These are phyloP conservation scores for Botrytis cinerea DNA, from an alignment of 2,329 filamentous ascomycete genomes.

Conservation along the genomic window DNA sequence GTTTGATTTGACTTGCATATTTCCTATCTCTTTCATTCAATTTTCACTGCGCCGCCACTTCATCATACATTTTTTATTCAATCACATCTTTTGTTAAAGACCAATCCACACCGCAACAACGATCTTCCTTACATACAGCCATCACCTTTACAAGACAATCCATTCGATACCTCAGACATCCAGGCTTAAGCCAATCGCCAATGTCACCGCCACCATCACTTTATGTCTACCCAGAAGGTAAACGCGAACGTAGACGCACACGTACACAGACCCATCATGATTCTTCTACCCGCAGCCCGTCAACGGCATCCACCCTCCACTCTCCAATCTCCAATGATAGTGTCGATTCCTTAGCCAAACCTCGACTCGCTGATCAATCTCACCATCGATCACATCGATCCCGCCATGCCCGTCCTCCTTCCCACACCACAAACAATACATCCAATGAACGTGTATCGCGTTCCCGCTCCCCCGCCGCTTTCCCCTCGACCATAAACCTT, in stretches of 20 bases:
- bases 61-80: neutral
- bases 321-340: neutral
- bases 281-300: neutral
- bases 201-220: conserved; percentile 15
- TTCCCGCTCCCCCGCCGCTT: neutral
- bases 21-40: neutral
- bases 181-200: conserved; percentile 4
- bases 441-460: neutral
- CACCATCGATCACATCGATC: conserved; percentile 7
- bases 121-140: neutral
- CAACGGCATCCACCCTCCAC: conserved; percentile 13
- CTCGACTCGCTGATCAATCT: neutral
- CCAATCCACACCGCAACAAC: conserved; percentile 7
- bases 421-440: neutral
- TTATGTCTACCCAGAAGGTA: neutral
- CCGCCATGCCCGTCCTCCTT: neutral
- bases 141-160: neutral
- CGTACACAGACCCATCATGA: neutral
- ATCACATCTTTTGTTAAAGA: neutral
- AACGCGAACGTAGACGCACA: neutral
- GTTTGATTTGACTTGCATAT: conserved; percentile 1
- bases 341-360: conserved; percentile 8
- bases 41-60: neutral
- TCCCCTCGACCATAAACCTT: neutral
- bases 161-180: neutral